These are phyloP conservation scores for Monosiga brevicollis DNA, from an alignment of 78 protist genomes.

Conservation along the genomic window DNA sequence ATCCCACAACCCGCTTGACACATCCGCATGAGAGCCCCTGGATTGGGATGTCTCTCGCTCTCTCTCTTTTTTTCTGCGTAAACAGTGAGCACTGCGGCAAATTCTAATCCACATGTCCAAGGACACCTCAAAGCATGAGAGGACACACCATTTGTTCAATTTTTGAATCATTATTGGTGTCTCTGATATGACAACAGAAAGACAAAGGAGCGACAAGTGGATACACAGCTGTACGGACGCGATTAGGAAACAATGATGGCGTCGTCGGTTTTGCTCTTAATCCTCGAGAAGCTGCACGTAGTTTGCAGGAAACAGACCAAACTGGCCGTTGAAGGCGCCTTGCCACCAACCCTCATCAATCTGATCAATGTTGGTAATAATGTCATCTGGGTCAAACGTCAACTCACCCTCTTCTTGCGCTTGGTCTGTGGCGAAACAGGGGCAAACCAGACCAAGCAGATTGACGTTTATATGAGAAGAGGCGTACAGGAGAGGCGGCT, in stretches of 20 bases:
- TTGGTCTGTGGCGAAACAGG: too few species aligned
- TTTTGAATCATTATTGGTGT: background rate
- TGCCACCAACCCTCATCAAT: slow-evolving; percentile 9
- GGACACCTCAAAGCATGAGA: background rate
- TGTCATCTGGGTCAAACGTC: background rate
- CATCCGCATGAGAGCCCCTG: too few species aligned
- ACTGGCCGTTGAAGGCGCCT: background rate
- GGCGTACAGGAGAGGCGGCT: too few species aligned
- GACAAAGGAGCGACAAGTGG: background rate
- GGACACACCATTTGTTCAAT: background rate
- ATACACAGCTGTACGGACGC: background rate
- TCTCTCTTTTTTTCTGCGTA: too few species aligned
- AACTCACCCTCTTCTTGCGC: slow-evolving; percentile 6
- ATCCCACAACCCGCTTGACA: too few species aligned
- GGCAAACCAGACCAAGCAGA: too few species aligned
- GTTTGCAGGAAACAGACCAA: slow-evolving; percentile 13
- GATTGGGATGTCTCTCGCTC: too few species aligned
- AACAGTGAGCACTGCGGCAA: too few species aligned
- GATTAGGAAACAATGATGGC: background rate
- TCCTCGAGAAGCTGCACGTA: background rate
- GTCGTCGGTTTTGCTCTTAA: background rate
- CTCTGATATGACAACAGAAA: background rate
- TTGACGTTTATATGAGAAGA: too few species aligned
- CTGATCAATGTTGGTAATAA: background rate
- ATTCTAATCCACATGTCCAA: too few species aligned